Evolutionary conservation across 73 alveolate genomes (phyloP).

Genomic region (Paramecium caudatum): DNA sequence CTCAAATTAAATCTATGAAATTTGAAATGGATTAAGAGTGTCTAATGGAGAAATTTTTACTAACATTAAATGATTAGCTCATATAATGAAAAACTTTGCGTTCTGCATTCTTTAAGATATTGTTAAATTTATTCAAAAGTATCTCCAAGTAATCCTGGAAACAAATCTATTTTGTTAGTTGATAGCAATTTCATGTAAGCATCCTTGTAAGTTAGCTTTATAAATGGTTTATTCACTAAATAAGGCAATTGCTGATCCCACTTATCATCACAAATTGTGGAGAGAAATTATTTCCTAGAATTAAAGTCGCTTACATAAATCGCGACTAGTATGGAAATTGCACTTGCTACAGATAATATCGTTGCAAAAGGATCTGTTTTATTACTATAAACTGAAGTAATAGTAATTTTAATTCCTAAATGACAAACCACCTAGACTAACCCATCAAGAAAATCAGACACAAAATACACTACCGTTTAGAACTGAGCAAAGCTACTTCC

Average conservation of each 20-base stretch:
- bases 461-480: slow-evolving; percentile 2
- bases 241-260: slow-evolving; percentile 14
- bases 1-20: not conserved
- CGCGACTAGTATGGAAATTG: not conserved
- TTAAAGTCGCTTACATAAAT: slow-evolving; percentile 20
- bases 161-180: too few species aligned
- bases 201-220: slow-evolving; percentile 5
- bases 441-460: slow-evolving; percentile 22
- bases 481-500: slow-evolving; percentile 13
- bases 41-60: too few species aligned
- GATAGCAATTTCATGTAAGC: not conserved
- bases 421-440: not conserved
- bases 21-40: slow-evolving; percentile 23
- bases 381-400: not conserved
- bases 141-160: too few species aligned
- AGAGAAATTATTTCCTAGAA: slow-evolving; percentile 18
- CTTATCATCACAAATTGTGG: not conserved
- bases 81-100: too few species aligned
- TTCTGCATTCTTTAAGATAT: too few species aligned
- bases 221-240: not conserved
- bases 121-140: too few species aligned
- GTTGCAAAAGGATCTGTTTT: slow-evolving; percentile 1
- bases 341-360: not conserved
- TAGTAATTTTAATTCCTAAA: not conserved
- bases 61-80: too few species aligned